A percentile compares a stretch with the other conserved stretches of the same genome.
Conservation (phyloP, 345 rosid genomes). For the Populus euphratica region DNA sequence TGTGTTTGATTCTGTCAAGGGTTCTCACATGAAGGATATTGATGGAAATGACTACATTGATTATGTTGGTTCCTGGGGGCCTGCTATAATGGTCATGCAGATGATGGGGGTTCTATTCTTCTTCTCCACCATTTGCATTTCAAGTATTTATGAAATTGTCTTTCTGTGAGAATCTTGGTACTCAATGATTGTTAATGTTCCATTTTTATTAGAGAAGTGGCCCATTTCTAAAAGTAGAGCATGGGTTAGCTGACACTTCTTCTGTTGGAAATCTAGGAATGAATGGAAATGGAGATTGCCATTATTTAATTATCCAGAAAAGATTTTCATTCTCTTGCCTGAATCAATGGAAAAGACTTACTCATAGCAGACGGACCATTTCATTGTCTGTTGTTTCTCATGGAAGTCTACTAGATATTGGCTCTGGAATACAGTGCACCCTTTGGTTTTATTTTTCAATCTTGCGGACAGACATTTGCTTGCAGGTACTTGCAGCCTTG, state of each 20-base stretch:
- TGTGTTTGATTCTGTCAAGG: constrained; percentile 82
- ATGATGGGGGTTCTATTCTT: constrained; percentile 66
- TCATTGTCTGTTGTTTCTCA: not conserved
- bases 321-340: not conserved
- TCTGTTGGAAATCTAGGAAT: not conserved
- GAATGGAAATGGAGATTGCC: not conserved
- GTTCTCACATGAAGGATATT: constrained; percentile 89
- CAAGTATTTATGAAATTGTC: not conserved
- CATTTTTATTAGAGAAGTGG: not conserved
- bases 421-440: not conserved
- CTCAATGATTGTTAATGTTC: not conserved
- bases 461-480: constrained; percentile 8
- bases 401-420: not conserved
- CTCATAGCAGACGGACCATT: not conserved
- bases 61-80: constrained; percentile 98
- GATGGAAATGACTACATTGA: constrained; percentile 95
- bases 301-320: not conserved
- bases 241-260: not conserved
- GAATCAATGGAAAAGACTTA: not conserved
- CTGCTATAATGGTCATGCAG: constrained; percentile 95
- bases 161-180: not conserved
- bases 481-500: constrained; percentile 78
- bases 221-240: not conserved
- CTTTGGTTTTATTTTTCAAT: not conserved
- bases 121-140: not conserved